Evolutionary conservation across 345 rosid species (phyloP).

Genomic region (Pelargonium nanum): DNA sequence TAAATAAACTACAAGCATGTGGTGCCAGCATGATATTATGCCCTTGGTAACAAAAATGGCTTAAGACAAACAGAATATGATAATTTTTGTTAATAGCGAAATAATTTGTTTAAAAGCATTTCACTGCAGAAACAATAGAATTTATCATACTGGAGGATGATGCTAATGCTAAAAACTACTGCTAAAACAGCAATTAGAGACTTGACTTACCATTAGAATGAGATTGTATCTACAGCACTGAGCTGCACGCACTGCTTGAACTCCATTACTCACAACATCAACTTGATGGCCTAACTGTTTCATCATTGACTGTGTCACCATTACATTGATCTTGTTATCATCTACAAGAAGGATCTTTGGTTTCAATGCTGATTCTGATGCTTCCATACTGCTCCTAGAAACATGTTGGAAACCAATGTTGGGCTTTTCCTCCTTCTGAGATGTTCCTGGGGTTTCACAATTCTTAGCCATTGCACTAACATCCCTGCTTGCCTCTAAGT

Average conservation of each 20-base stretch:
- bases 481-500: constrained; percentile 27
- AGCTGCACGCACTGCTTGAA: constrained; percentile 70
- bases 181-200: not conserved
- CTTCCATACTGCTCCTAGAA: constrained; percentile 18
- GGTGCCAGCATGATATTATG: too few species aligned
- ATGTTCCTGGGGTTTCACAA: constrained; percentile 22
- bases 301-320: constrained; percentile 83
- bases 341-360: constrained; percentile 94
- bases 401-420: constrained; percentile 16
- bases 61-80: too few species aligned
- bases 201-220: constrained; percentile 55
- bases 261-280: constrained; percentile 71
- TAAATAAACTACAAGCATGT: too few species aligned
- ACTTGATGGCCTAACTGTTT: constrained; percentile 66
- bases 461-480: constrained; percentile 18
- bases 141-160: too few species aligned
- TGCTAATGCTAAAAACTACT: not conserved
- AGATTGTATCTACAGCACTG: constrained; percentile 50
- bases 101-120: too few species aligned
- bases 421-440: constrained; percentile 28
- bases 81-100: too few species aligned
- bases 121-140: too few species aligned
- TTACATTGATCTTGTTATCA: constrained; percentile 84
- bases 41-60: too few species aligned
- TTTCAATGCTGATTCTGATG: constrained; percentile 19